These are phyloP conservation scores for Neurospora pannonica DNA, from an alignment of 495 filamentous ascomycete genomes.

Conservation along the genomic window DNA sequence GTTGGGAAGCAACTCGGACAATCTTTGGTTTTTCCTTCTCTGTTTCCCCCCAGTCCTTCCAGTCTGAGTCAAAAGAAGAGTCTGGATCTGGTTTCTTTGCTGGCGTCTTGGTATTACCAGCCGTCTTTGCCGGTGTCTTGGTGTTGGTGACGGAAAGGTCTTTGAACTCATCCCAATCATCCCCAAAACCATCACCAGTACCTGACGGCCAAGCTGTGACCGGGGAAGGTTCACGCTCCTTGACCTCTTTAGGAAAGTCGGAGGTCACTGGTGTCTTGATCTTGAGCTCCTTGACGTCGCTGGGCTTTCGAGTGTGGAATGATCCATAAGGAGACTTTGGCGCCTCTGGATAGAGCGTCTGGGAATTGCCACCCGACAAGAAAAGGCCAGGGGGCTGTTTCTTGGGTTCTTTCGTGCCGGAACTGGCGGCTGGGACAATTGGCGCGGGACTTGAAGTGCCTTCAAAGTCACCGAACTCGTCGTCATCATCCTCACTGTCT, in stretches of 20 bases:
- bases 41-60: conserved; percentile 26
- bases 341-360: conserved; percentile 28
- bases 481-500: conserved; percentile 23
- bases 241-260: conserved; percentile 19
- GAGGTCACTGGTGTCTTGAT: conserved; percentile 30
- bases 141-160: conserved; percentile 23
- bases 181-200: conserved; percentile 28
- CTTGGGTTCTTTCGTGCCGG: conserved; percentile 8
- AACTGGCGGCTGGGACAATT: not conserved
- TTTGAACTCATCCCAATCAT: conserved; percentile 54
- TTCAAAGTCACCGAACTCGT: conserved; percentile 45
- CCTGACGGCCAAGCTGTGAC: conserved; percentile 38
- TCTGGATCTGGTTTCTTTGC: not conserved
- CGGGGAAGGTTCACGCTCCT: conserved; percentile 27
- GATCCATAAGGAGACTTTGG: conserved; percentile 40
- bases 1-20: not conserved
- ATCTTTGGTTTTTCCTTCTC: conserved; percentile 7
- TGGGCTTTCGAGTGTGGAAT: conserved; percentile 40
- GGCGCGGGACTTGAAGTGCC: conserved; percentile 6
- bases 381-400: conserved; percentile 22
- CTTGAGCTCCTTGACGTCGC: conserved; percentile 27
- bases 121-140: conserved; percentile 12
- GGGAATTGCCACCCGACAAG: conserved; percentile 12
- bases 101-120: conserved; percentile 3
- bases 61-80: conserved; percentile 27